Base-by-base conservation (phyloP, 805 yeast genomes). In the Nakazawaea peltata region DNA sequence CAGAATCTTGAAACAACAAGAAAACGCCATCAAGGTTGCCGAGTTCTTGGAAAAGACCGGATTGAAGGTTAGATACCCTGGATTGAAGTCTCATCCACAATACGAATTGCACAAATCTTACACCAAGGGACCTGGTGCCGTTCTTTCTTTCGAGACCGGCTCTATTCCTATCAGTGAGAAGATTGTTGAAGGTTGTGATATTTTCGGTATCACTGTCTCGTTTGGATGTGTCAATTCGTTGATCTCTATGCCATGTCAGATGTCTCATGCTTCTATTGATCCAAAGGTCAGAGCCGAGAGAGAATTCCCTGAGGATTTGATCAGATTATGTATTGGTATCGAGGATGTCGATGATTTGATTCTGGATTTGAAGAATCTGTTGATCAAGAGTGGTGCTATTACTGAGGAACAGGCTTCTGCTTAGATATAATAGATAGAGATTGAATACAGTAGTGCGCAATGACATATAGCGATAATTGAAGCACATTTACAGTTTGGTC, bases 191-290 rank as follows among this genome's bases (percentile, higher is more conserved):
- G 64, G 69, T 30, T 77, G 90, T 16, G 74, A 78, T 38, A 65
- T 90, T 26, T 88, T 81, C 64, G 85, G 88, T 26, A 85, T 88
- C 44, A 84, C 95, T 5, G 97, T 88, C 7, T 82, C 94, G 9
- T 88, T 88, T 59, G 97, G 97, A 16, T 82, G 95, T 56, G 95
- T 90, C 41, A 85, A 86, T 64, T 83, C 95, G 13, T 68, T 88
- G 52, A 85, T 88, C 39, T 85, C 95, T 26, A 73, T 88, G 78
- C 97, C 97, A 12, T 85, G 97, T 57, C 74, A 74, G 57, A 88
- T 88, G 97, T 84, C 95, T 5, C 97, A 88, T 53, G 97, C 97
- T n/a, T 81, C 95, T 3, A 88, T 88, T 43, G 95, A 87, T 47
- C 81, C 87, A 18, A 75, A 83, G 51, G 78, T 85, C 3, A 76